Evolutionary conservation across 495 filamentous ascomycete genomes (phyloP), one percentile per base, ranked within the genome.

Genomic region (Amniculicola lignicola): DNA sequence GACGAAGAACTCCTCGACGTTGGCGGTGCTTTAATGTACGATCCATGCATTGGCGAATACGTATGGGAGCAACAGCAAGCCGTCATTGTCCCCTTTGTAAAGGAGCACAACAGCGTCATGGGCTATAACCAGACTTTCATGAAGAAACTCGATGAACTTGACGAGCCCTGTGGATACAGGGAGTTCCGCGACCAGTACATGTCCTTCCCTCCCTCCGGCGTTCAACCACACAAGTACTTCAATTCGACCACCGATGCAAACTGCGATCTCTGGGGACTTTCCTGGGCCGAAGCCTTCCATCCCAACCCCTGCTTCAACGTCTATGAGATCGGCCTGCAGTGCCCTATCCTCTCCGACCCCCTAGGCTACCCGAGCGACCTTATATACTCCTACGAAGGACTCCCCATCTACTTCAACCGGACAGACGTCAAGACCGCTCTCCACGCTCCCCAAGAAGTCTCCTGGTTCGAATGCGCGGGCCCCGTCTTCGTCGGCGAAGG

Each of bases 341-440:
- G 56, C 27, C 61, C 57, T 9, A 37, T 52, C 4, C 51, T 54
- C 7, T 51, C 29, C 5, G 57, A 64, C 22, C 38, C 50, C 3
- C 51, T 64, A 29, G 51, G 54, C 49, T 57, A 56, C 31, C 63
- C 54, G 18, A 48, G 39, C 12, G 50, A 63, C 37, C 40, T 59
- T 12, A 28, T 51, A 45, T 63, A 66, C 22, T 35, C 28, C 15
- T 57, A 55, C n/a, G 50, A 59, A 18, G 60, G 49, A 23, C 23
- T 54, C 21, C 24, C 36, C 25, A 43, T 58, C n/a, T 66, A 66
- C 29, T 66, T 66, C 37, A 55, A 66, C 29, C 46, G 63, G 18
- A 33, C 36, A 11, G 64, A 64, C 33, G 61, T 64, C 23, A 64
- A 67, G 46, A 41, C 39, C 4, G 64, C 61, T 1, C 29, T 64